Conservation (phyloP, 805 yeast species). For the Maudiozyma turicensis region DNA sequence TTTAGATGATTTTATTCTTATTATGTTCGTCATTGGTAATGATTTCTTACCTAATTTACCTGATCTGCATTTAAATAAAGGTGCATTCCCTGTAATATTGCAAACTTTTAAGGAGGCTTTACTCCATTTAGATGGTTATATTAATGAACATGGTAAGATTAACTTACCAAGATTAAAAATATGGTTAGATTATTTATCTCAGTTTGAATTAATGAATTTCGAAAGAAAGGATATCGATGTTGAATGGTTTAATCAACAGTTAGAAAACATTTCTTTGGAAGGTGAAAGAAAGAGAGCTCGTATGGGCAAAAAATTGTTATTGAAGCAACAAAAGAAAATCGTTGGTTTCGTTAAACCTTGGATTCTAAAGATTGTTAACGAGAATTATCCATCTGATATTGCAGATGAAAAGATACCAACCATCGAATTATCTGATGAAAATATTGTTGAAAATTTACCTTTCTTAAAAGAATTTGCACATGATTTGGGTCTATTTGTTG, state of each 20-base stretch:
- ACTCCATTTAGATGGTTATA: slow-evolving; percentile 66
- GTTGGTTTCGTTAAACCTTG: slow-evolving; percentile 48
- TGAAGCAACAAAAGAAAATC: slow-evolving; percentile 67
- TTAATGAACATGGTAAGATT: slow-evolving; percentile 75
- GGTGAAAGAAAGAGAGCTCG: slow-evolving; percentile 63
- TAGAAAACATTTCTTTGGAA: slow-evolving; percentile 65
- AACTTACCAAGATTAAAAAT: slow-evolving; percentile 60
- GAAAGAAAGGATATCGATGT: slow-evolving; percentile 77
- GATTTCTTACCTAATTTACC: slow-evolving; percentile 97
- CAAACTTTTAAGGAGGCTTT: slow-evolving; percentile 81
- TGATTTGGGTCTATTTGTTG: slow-evolving; percentile 56
- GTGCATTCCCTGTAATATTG: slow-evolving; percentile 89
- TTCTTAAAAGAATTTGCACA: slow-evolving; percentile 56
- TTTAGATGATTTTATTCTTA: slow-evolving; percentile 84
- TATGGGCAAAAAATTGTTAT: slow-evolving; percentile 51
- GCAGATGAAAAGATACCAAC: slow-evolving; percentile 40
- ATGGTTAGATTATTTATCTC: slow-evolving; percentile 68
- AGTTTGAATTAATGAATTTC: slow-evolving; percentile 77
- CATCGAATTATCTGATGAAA: slow-evolving; percentile 27
- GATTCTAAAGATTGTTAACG: slow-evolving; percentile 31
- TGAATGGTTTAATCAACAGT: slow-evolving; percentile 82
- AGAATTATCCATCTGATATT: slow-evolving; percentile 28
- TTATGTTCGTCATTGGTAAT: slow-evolving; percentile 92
- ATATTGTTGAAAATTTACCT: slow-evolving; percentile 37
- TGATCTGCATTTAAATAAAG: slow-evolving; percentile 84